phyloP scores from a whole-genome alignment of 345 rosid species.

The Brassica rapa region DNA sequence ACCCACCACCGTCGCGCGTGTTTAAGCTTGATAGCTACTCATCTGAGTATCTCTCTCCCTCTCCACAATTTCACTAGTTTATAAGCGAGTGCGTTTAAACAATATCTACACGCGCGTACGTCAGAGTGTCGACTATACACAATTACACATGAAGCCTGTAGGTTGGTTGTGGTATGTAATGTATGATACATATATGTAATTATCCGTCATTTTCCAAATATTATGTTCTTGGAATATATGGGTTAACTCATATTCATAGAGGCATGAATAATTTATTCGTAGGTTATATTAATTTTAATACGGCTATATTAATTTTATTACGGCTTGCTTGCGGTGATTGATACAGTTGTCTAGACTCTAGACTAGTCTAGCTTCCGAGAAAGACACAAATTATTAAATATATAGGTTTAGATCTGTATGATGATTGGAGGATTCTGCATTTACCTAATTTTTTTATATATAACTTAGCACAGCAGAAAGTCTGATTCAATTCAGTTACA shows the following conservation, averaged over 20 bases:
- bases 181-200: not conserved
- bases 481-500: not conserved
- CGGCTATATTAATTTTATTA: not conserved
- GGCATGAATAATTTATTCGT: not conserved
- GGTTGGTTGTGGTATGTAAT: not conserved
- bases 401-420: not conserved
- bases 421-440: not conserved
- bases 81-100: too few relatives aligned
- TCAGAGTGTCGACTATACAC: not conserved
- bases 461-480: too few relatives aligned
- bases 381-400: not conserved
- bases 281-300: not conserved
- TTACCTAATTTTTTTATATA: not conserved
- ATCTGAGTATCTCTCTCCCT: not conserved
- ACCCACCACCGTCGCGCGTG: conserved; percentile 45
- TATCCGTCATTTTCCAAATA: not conserved
- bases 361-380: not conserved
- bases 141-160: not conserved
- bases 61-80: not conserved
- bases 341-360: not conserved
- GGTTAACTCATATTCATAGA: not conserved
- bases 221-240: not conserved
- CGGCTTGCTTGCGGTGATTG: not conserved
- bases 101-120: not conserved
- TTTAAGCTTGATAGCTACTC: conserved; percentile 26